Conservation (phyloP, 176 grass and related monocot species). For the Ensete ventricosum region DNA sequence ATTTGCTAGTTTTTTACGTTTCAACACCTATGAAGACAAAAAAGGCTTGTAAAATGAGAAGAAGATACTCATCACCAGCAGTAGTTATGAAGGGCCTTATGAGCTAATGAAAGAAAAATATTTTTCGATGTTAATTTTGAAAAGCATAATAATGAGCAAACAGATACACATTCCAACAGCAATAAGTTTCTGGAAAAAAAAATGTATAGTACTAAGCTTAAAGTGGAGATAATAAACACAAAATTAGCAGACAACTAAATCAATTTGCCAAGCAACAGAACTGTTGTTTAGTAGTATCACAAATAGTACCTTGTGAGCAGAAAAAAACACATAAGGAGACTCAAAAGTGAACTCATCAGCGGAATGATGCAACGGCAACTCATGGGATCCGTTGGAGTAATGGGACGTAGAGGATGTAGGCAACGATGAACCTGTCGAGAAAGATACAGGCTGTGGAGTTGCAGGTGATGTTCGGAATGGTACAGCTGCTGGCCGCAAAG, state of each 20-base stretch:
- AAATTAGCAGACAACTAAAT: neutral
- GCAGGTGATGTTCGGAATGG: constrained; percentile 61
- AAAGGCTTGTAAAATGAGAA: neutral
- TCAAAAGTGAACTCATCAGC: constrained; percentile 42
- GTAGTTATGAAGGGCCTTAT: neutral
- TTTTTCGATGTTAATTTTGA: neutral
- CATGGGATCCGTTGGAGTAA: constrained; percentile 57
- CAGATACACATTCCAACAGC: neutral
- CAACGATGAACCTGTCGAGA: constrained; percentile 30
- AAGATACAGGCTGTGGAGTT: constrained; percentile 40
- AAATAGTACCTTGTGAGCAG: constrained; percentile 69
- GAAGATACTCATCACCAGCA: neutral
- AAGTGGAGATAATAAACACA: neutral
- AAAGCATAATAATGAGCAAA: neutral
- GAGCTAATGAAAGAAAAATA: neutral
- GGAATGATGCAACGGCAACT: constrained; percentile 26
- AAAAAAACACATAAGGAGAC: constrained; percentile 84
- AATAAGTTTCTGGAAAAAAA: neutral
- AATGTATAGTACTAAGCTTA: neutral
- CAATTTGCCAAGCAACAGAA: neutral
- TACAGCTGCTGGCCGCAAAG: constrained; percentile 60
- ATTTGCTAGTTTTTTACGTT: constrained; percentile 79
- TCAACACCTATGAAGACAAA: constrained; percentile 56
- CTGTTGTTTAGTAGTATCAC: neutral
- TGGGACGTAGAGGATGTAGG: constrained; percentile 52